Conservation (phyloP, 2,329 filamentous ascomycete genomes). For the Venturia pyrina region DNA sequence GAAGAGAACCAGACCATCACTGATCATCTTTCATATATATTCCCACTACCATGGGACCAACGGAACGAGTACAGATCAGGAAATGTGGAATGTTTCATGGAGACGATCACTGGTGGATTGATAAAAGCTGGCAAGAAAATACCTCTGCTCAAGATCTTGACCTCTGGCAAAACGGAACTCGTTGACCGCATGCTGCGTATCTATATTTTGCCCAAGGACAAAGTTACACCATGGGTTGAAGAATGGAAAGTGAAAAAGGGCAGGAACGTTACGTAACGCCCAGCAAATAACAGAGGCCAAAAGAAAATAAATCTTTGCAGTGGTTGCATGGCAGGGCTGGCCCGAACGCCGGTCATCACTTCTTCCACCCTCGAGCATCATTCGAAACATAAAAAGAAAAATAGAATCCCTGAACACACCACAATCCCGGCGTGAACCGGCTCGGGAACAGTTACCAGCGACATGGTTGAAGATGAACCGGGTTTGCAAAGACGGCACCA, state of each 20-base stretch:
- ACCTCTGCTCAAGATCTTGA: constrained; percentile 62
- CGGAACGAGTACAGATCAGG: constrained; percentile 53
- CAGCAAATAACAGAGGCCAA: not conserved
- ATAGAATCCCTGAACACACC: not conserved
- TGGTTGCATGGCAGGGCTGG: not conserved
- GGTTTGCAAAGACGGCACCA: not conserved
- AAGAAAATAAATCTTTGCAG: not conserved
- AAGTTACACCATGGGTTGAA: constrained; percentile 65
- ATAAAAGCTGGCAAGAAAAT: constrained; percentile 87
- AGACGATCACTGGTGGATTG: constrained; percentile 68
- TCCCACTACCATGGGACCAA: constrained; percentile 80
- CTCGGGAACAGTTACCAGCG: not conserved
- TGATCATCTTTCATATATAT: constrained; percentile 74
- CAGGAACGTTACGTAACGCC: not conserved
- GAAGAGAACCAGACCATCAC: constrained; percentile 63
- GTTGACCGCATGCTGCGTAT: constrained; percentile 78
- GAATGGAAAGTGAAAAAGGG: constrained; percentile 55
- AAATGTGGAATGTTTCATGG: constrained; percentile 78
- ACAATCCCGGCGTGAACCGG: not conserved
- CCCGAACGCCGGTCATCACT: not conserved
- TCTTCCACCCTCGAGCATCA: not conserved
- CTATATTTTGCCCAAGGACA: constrained; percentile 65
- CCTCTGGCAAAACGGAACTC: constrained; percentile 70
- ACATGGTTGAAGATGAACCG: not conserved
- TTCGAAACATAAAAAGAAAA: not conserved